Conservation (phyloP, 2,329 filamentous ascomycete species). For the Geosmithia morbida region DNA sequence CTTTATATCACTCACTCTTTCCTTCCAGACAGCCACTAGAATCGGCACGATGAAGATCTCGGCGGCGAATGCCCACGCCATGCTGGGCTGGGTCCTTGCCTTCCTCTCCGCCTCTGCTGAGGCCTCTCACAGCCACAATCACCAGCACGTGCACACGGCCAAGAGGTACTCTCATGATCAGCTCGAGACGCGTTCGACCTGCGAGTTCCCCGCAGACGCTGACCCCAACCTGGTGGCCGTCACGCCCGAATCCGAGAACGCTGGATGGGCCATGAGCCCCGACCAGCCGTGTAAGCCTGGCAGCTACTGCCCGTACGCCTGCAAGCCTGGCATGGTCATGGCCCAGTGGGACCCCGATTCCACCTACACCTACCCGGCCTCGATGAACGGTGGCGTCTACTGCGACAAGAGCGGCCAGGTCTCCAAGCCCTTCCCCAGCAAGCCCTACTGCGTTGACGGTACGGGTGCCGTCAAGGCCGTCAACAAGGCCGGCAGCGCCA, state of each 20-base stretch:
- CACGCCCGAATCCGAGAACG: slow-evolving; percentile 49
- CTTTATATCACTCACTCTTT: slow-evolving; percentile 1
- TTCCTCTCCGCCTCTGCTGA: slow-evolving; percentile 27
- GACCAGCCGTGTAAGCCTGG: slow-evolving; percentile 54
- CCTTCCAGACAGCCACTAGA: slow-evolving; percentile 4
- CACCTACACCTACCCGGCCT: slow-evolving; percentile 53
- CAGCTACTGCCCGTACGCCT: slow-evolving; percentile 63
- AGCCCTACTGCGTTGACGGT: slow-evolving; percentile 57
- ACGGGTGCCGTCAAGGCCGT: slow-evolving; percentile 48
- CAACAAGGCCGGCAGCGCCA: slow-evolving; percentile 47
- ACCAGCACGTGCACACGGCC: slow-evolving; percentile 14
- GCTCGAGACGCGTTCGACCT: slow-evolving; percentile 40
- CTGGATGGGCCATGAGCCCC: slow-evolving; percentile 68
- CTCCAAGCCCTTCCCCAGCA: slow-evolving; percentile 52
- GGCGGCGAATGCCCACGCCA: slow-evolving; percentile 25
- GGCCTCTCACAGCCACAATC: slow-evolving; percentile 20
- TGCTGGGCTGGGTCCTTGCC: slow-evolving; percentile 32
- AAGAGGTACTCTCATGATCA: slow-evolving; percentile 15
- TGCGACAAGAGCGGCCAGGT: slow-evolving; percentile 54
- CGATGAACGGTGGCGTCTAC: slow-evolving; percentile 64
- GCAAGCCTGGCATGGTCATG: slow-evolving; percentile 61
- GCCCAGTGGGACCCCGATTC: slow-evolving; percentile 65
- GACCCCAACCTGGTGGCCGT: slow-evolving; percentile 52
- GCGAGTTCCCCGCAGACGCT: slow-evolving; percentile 45
- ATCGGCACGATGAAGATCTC: slow-evolving; percentile 35